Evolutionary conservation across 2,329 filamentous ascomycete species (phyloP), one percentile per base, ranked within the genome.

Genomic region (Trematosphaeria pertusa): DNA sequence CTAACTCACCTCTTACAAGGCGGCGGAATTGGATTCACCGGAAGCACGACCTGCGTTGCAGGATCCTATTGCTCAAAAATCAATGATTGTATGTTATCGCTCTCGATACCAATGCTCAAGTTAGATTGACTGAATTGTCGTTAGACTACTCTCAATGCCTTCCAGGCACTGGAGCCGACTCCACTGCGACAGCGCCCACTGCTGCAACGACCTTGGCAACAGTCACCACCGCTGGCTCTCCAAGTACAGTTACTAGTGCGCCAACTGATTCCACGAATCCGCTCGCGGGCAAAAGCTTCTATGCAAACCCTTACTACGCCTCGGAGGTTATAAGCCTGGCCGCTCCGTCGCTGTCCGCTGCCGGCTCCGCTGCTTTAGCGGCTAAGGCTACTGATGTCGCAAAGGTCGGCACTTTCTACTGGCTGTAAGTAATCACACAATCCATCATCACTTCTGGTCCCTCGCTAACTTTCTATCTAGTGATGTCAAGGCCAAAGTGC

Each of bases 271-370:
- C 75, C 8, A 81, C 80, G 9, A 81, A 81, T 57, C 75, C 77
- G 0, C 77, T 80, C 49, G 64, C 65, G n/a, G 77, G 77, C 15
- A 73, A 76, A 50, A 70, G 75, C 50, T 71, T 78, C 37, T 80
- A 79, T 49, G 73, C 72, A 18, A 80, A 81, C 52, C 69, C 75
- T 1, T 80, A 76, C 62, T 81, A 81, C 59, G 69, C 77, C 17
- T 77, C 77, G 2, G 77, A 81, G 58, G 73, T 81, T 32, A 73
- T 74, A 35, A 76, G 65, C 30, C 69, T 78, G 11, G 86, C 86
- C 2, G 78, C 87, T 15, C 85, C 86, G 10, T 81, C 80, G 12
- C 69, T 89, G 48, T 81, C 79, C 12, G 44, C 79, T 6, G 72
- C 80, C 31, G 71, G 79, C 62, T 81, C 79, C 11, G 37, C 78